phyloP scores from a whole-genome alignment of 2,329 filamentous ascomycete genomes.

The Calycina herbarum region DNA sequence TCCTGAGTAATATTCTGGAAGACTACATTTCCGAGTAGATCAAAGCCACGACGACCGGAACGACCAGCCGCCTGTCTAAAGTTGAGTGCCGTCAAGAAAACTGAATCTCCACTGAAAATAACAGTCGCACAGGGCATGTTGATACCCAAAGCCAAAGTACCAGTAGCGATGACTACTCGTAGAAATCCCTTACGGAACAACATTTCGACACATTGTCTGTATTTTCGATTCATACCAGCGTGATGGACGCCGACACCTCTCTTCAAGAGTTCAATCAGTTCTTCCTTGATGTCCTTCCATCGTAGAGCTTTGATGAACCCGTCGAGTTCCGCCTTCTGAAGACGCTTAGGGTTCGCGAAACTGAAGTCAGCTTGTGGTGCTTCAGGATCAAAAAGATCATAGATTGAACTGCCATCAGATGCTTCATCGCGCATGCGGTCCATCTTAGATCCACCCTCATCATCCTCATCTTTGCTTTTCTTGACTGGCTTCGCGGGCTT shows the following conservation, averaged over 20 bases:
- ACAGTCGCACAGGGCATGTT: slow-evolving; percentile 86
- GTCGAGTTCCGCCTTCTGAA: slow-evolving; percentile 59
- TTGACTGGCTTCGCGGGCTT: slow-evolving; percentile 44
- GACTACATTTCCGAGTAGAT: slow-evolving; percentile 77
- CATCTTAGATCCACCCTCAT: slow-evolving; percentile 52
- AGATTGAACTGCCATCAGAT: slow-evolving; percentile 54
- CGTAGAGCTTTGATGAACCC: slow-evolving; percentile 52
- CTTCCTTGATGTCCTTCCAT: slow-evolving; percentile 49
- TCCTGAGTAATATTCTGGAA: slow-evolving; percentile 65
- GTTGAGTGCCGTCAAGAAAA: slow-evolving; percentile 72
- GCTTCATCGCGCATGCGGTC: slow-evolving; percentile 59
- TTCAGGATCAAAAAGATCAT: slow-evolving; percentile 67
- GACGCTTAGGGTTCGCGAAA: slow-evolving; percentile 63
- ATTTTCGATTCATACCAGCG: slow-evolving; percentile 75
- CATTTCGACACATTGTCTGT: slow-evolving; percentile 72
- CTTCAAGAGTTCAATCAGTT: slow-evolving; percentile 59
- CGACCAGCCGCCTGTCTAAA: slow-evolving; percentile 76
- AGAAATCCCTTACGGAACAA: slow-evolving; percentile 73
- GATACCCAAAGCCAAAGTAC: slow-evolving; percentile 74
- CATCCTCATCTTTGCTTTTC: slow-evolving; percentile 48
- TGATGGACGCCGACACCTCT: slow-evolving; percentile 77
- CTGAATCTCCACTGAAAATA: slow-evolving; percentile 71
- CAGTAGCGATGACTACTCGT: slow-evolving; percentile 71
- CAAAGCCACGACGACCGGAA: slow-evolving; percentile 78
- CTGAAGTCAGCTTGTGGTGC: slow-evolving; percentile 63